These are phyloP conservation scores for Penicillium sp. DNA, from an alignment of 2,329 filamentous ascomycete species.

Conservation along the genomic window DNA sequence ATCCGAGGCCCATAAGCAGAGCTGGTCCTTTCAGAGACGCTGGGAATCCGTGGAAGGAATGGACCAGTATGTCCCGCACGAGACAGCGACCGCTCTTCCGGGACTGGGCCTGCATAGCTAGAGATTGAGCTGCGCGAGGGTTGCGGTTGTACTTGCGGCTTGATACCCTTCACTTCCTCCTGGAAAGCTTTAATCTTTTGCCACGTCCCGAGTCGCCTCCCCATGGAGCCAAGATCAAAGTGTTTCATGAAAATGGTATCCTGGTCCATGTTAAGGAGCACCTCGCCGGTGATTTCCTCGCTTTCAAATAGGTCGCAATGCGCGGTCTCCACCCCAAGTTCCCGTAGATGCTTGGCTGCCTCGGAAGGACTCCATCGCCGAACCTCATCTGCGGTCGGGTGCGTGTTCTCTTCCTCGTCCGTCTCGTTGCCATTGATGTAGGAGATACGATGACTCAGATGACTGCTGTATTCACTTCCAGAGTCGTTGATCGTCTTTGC, in stretches of 20 bases:
- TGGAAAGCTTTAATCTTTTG: slow-evolving; percentile 93
- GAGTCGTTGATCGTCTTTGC: slow-evolving; percentile 69
- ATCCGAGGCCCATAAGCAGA: slow-evolving; percentile 27
- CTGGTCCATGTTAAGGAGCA: slow-evolving; percentile 92
- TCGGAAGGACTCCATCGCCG: slow-evolving; percentile 75
- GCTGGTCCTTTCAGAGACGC: slow-evolving; percentile 37
- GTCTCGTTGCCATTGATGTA: slow-evolving; percentile 95
- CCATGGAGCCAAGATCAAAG: slow-evolving; percentile 89
- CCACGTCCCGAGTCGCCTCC: slow-evolving; percentile 88
- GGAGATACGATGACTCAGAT: slow-evolving; percentile 74
- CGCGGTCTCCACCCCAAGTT: slow-evolving; percentile 77
- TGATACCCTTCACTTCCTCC: slow-evolving; percentile 72
- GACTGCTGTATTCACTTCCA: slow-evolving; percentile 85
- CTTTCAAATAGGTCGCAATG: slow-evolving; percentile 95
- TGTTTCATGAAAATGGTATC: slow-evolving; percentile 94
- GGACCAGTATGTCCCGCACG: slow-evolving; percentile 40
- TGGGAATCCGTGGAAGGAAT: slow-evolving; percentile 48
- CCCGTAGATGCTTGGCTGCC: slow-evolving; percentile 87
- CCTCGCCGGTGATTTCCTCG: slow-evolving; percentile 94
- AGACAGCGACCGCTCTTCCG: slow-evolving; percentile 49
- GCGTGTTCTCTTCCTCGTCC: slow-evolving; percentile 80
- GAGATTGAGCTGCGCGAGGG: slow-evolving; percentile 36
- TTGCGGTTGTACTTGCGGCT: slow-evolving; percentile 36
- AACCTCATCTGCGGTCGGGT: slow-evolving; percentile 74
- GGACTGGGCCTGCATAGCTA: slow-evolving; percentile 44